A percentile compares a stretch with the other conserved stretches of the same genome.
Evolutionary conservation across 2,329 filamentous ascomycete species (phyloP).

Genomic region (Tolypocladium paradoxum): DNA sequence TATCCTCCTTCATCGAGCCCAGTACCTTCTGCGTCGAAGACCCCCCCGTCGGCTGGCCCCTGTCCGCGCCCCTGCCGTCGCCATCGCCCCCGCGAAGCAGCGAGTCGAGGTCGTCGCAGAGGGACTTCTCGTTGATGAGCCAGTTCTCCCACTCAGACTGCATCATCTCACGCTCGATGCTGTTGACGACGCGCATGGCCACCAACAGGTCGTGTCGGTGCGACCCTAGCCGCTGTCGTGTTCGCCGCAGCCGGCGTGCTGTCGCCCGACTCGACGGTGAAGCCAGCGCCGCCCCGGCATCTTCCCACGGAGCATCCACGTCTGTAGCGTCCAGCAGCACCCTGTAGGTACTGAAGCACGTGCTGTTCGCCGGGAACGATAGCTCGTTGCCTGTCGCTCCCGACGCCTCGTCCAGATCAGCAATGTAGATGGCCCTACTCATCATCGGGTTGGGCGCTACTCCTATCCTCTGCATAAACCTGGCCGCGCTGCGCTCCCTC

Average conservation of each 20-base stretch:
- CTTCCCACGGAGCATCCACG: slow-evolving; percentile 44
- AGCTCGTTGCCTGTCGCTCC: slow-evolving; percentile 21
- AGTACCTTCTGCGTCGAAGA: slow-evolving; percentile 19
- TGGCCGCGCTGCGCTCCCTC: slow-evolving; percentile 67
- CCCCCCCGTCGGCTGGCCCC: slow-evolving; percentile 11
- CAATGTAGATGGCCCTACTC: slow-evolving; percentile 75
- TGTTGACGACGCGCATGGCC: slow-evolving; percentile 81
- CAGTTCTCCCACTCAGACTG: slow-evolving; percentile 89
- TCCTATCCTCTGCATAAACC: slow-evolving; percentile 73
- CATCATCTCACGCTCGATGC: slow-evolving; percentile 76
- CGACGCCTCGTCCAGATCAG: slow-evolving; percentile 61
- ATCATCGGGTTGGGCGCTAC: slow-evolving; percentile 70
- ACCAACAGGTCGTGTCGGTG: slow-evolving; percentile 89
- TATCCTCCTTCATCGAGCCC: slow-evolving; percentile 16
- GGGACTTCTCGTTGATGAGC: slow-evolving; percentile 66
- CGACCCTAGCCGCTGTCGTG: slow-evolving; percentile 70
- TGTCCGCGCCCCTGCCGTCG: slow-evolving; percentile 7
- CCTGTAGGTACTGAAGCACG: slow-evolving; percentile 52
- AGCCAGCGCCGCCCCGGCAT: slow-evolving; percentile 35
- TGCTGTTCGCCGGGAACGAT: slow-evolving; percentile 35
- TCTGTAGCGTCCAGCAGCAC: slow-evolving; percentile 47
- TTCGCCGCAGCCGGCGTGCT: slow-evolving; percentile 59
- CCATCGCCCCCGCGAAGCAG: slow-evolving; percentile 30
- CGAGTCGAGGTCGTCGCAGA: slow-evolving; percentile 54
- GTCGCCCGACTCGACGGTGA: slow-evolving; percentile 40